These are phyloP conservation scores for Harringtonia aguacate DNA, from an alignment of 2,329 filamentous ascomycete species.

Conservation along the genomic window DNA sequence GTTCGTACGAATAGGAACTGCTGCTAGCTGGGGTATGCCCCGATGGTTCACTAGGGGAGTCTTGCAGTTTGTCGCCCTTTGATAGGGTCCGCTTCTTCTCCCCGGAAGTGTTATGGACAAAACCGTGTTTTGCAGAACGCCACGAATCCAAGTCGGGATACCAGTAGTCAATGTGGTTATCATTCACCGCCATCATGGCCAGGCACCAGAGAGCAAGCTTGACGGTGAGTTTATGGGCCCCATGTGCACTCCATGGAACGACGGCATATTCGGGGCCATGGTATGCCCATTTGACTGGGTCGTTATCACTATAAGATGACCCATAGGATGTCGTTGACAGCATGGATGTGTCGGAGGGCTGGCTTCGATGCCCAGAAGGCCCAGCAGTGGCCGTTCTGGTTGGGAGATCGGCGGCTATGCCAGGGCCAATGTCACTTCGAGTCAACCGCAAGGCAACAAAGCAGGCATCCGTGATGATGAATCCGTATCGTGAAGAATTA, in stretches of 20 bases:
- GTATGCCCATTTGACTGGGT: background rate
- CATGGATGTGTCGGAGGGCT: too few species aligned
- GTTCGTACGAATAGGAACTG: too few species aligned
- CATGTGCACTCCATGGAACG: background rate
- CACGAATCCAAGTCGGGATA: background rate
- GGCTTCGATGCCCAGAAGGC: too few species aligned
- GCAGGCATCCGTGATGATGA: background rate
- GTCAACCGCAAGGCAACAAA: background rate
- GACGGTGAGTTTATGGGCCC: background rate
- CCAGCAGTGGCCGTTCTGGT: too few species aligned
- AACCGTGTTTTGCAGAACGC: background rate
- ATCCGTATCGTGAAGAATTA: background rate
- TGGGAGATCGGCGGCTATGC: background rate
- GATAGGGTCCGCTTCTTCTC: background rate
- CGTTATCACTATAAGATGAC: background rate
- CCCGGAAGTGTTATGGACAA: background rate
- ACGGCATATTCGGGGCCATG: background rate
- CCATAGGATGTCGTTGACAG: too few species aligned
- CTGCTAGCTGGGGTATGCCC: too few species aligned
- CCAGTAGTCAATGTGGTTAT: background rate
- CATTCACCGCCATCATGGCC: background rate
- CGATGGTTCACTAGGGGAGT: too few species aligned
- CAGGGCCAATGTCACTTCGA: background rate
- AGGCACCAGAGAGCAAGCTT: background rate
- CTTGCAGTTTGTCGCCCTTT: background rate